These are phyloP conservation scores for Boechera stricta DNA, from an alignment of 345 rosid genomes.

Conservation along the genomic window DNA sequence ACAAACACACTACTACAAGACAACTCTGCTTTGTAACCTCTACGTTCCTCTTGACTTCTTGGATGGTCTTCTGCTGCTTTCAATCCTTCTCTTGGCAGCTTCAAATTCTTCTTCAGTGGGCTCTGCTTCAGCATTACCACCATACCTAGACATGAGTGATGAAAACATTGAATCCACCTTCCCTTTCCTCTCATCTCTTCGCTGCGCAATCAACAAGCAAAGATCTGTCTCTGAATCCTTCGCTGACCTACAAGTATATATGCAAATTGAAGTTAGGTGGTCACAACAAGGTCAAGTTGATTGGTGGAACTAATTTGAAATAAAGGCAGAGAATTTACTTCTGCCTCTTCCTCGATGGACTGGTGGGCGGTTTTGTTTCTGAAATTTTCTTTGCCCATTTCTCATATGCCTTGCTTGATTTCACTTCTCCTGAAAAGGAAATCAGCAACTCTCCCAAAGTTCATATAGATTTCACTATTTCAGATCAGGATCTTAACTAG, in stretches of 20 bases:
- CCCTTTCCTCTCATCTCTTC: conserved; percentile 65
- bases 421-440: conserved; percentile 59
- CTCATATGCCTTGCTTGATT: conserved; percentile 71
- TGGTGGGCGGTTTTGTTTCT: conserved; percentile 63
- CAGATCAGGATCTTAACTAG: not conserved
- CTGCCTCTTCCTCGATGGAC: conserved; percentile 57
- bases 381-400: conserved; percentile 80
- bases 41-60: conserved; percentile 56
- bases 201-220: conserved; percentile 61
- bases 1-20: not conserved
- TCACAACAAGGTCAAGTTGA: conserved; percentile 15
- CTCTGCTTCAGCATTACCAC: conserved; percentile 59
- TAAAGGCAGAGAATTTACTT: conserved; percentile 52
- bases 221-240: conserved; percentile 65
- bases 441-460: not conserved
- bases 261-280: not conserved
- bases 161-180: conserved; percentile 80
- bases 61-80: conserved; percentile 46
- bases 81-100: conserved; percentile 72
- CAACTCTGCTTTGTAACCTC: conserved; percentile 18
- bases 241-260: conserved; percentile 48
- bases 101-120: conserved; percentile 93
- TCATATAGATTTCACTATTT: not conserved
- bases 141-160: conserved; percentile 70
- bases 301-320: not conserved